Evolutionary conservation across 495 filamentous ascomycete species (phyloP).

Genomic region (Tuber aestivum): DNA sequence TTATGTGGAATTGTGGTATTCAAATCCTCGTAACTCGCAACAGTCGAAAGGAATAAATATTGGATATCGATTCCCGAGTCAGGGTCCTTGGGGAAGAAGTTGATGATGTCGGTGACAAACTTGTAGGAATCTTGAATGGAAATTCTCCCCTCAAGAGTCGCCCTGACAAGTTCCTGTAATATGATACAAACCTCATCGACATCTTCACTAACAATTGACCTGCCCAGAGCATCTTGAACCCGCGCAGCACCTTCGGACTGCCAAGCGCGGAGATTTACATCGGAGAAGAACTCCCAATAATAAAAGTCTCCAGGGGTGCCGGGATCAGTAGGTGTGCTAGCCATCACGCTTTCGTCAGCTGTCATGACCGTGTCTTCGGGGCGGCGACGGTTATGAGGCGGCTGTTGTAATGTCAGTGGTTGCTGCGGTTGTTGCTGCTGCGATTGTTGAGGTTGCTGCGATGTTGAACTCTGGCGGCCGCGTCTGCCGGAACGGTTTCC

Average conservation of each 20-base stretch:
- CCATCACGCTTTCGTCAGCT: slow-evolving; percentile 24
- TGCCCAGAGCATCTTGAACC: slow-evolving; percentile 48
- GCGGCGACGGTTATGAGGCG: slow-evolving; percentile 24
- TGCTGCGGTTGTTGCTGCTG: slow-evolving; percentile 20
- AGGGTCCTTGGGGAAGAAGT: slow-evolving; percentile 48
- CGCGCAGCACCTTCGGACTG: slow-evolving; percentile 46
- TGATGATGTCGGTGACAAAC: slow-evolving; percentile 68
- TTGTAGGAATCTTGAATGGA: slow-evolving; percentile 62
- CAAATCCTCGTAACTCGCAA: slow-evolving; percentile 68
- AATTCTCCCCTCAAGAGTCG: slow-evolving; percentile 63
- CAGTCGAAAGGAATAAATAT: slow-evolving; percentile 70
- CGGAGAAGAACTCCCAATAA: slow-evolving; percentile 56
- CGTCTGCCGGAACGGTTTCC: slow-evolving; percentile 27
- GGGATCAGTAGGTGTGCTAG: slow-evolving; percentile 28
- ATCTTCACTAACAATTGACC: slow-evolving; percentile 61
- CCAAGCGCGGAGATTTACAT: slow-evolving; percentile 51
- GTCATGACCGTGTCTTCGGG: slow-evolving; percentile 21
- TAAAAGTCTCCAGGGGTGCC: slow-evolving; percentile 44
- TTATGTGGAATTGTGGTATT: slow-evolving; percentile 41
- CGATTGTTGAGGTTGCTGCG: slow-evolving; percentile 35
- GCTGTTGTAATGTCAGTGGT: slow-evolving; percentile 12
- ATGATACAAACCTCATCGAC: slow-evolving; percentile 59
- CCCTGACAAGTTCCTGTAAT: slow-evolving; percentile 77
- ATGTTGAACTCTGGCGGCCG: slow-evolving; percentile 35
- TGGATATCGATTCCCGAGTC: slow-evolving; percentile 44